A percentile compares a stretch with the other conserved stretches of the same genome.
These are phyloP conservation scores for Skeletonema costatum DNA, from an alignment of 108 stramenopile species.

Conservation along the genomic window DNA sequence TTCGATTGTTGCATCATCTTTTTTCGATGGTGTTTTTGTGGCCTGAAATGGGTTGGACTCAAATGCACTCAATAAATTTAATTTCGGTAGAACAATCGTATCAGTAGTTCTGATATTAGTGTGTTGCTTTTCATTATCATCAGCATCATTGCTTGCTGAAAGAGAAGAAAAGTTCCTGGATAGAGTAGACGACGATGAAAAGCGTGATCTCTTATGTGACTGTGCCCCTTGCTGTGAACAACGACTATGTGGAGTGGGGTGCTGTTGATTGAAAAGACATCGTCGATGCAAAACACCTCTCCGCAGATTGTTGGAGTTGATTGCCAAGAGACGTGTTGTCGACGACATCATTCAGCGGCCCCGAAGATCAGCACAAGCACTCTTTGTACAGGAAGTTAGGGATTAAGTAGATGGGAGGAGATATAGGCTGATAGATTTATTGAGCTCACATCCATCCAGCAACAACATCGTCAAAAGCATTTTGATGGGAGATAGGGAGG, in stretches of 20 bases:
- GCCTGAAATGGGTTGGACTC: neutral
- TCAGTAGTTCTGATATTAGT: neutral
- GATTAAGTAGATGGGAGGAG: too few relatives aligned
- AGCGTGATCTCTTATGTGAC: neutral
- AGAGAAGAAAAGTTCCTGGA: neutral
- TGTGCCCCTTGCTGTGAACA: neutral
- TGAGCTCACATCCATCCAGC: too few relatives aligned
- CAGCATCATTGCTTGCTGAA: neutral
- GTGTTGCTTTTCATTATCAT: neutral
- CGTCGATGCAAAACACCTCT: neutral
- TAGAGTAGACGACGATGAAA: neutral
- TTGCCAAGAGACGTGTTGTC: neutral
- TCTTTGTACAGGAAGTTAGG: too few relatives aligned
- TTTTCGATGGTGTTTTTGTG: neutral
- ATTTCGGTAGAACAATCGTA: neutral
- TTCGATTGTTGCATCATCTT: neutral
- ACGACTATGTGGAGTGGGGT: neutral
- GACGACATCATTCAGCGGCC: neutral
- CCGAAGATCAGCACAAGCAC: neutral
- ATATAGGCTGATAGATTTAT: too few relatives aligned
- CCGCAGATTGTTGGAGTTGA: neutral
- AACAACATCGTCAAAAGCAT: too few relatives aligned
- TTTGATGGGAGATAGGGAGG: too few relatives aligned
- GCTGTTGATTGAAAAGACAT: neutral
- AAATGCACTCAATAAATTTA: neutral